Base-by-base conservation (phyloP, 352 stramenopile genomes). In the Phytophthora pini region DNA sequence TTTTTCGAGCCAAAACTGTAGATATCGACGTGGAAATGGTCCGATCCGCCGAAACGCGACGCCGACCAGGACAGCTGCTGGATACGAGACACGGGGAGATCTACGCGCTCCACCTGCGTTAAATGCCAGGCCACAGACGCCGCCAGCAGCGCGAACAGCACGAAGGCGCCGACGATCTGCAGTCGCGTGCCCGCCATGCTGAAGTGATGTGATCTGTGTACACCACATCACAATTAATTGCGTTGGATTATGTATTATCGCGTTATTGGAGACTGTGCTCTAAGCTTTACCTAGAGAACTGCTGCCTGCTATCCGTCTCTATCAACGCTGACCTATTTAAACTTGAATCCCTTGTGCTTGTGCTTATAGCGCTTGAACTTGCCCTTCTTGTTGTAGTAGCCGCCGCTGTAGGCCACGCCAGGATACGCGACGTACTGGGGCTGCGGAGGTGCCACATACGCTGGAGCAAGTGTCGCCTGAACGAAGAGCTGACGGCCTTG, bases 91-190 rank as follows among this genome's bases (percentile, higher is more conserved):
- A 71, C 57, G 0, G 85, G 83, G 5, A 93, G 74, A 34, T 77
- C 59, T 32, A 80, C 69, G 43, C 85, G 85, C 72, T 92, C 68
- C 49, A 93, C 82, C 27, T 84, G 80, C 51, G 84, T 93, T 50
- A 90, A 69, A 45, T 79, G 74, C 75, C 75, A 92, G 17, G 85
- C 85, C 51, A 90, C 65, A 32, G 85, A 83, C 47, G 83, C 70
- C 44, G 74, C 76, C 34, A 85, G 70, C 49, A 89, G 74, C 65
- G 76, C 72, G 68, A 92, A 92, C 48, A 90, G 57, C 70, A 88
- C 80, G 69, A 94, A 92, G 51, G 76, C 78, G 51, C 74, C 79
- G 22, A 93, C 85, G 61, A 93, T 87, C 52, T 90, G 80, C 57
- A 94, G 70, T 46, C 86, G 77, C 31, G 85, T 92, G 52, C 83